A percentile compares a stretch with the other conserved stretches of the same genome.
These are phyloP conservation scores for Coemansia sp. DNA, from an alignment of 192 early-diverging fungal species.

Conservation along the genomic window DNA sequence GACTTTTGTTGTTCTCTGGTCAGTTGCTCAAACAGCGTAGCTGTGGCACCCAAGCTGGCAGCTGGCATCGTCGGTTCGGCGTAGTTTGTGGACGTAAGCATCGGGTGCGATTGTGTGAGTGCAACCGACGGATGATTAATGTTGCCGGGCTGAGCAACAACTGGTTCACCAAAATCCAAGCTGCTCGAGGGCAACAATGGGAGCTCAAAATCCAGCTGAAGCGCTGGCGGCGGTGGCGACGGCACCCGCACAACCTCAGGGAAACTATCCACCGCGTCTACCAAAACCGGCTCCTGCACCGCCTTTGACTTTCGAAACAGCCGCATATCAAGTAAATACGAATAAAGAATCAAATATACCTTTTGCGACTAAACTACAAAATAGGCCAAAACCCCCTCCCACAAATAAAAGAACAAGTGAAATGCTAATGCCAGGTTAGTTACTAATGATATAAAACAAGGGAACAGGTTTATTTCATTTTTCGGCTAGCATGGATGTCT, in stretches of 20 bases:
- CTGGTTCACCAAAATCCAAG: slow-evolving; percentile 1
- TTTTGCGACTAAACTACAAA: background rate
- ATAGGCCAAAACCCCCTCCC: background rate
- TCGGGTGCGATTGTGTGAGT: background rate
- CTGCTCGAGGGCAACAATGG: slow-evolving; percentile 17
- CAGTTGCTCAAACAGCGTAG: background rate
- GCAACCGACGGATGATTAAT: background rate
- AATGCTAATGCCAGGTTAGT: slow-evolving; percentile 1
- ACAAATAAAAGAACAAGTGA: background rate
- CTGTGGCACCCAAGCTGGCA: background rate
- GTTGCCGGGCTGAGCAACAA: background rate
- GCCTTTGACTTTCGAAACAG: slow-evolving; percentile 47
- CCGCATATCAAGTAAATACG: slow-evolving; percentile 17
- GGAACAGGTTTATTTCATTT: background rate
- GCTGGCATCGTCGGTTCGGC: background rate
- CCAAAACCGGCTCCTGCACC: slow-evolving; percentile 8
- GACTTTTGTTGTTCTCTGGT: background rate
- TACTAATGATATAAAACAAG: slow-evolving; percentile 9
- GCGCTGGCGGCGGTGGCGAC: slow-evolving; percentile 22
- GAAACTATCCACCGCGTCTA: background rate
- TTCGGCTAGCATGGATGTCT: background rate
- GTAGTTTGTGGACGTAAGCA: background rate
- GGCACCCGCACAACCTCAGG: slow-evolving; percentile 4
- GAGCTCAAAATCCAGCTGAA: slow-evolving; percentile 36
- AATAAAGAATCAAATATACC: background rate